phyloP scores from a whole-genome alignment of 805 yeast species.

The Starmerella roubikii region DNA sequence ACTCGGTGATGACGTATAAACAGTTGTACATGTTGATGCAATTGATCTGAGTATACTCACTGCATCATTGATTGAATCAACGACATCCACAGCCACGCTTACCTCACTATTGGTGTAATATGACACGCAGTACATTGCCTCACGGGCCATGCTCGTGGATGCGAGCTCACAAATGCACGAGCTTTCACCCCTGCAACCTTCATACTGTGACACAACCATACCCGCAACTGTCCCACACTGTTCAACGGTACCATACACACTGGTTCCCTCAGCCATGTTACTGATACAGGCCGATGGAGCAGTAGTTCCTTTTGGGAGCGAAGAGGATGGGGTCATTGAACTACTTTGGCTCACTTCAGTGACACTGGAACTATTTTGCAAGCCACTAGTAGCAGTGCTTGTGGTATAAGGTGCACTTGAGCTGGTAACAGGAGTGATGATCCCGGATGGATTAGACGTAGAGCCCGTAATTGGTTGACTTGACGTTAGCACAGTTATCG shows the following conservation, averaged over 20 bases:
- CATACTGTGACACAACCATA: slow-evolving; percentile 3
- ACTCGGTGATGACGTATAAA: not conserved
- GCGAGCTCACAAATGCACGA: slow-evolving; percentile 8
- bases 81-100: not conserved
- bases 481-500: slow-evolving; percentile 5
- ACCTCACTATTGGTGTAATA: slow-evolving; percentile 6
- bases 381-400: not conserved
- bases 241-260: slow-evolving; percentile 3
- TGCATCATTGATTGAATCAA: slow-evolving; percentile 5
- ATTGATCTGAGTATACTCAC: not conserved
- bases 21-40: not conserved
- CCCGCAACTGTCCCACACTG: slow-evolving; percentile 8
- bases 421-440: not conserved
- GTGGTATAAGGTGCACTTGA: not conserved
- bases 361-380: not conserved
- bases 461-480: not conserved
- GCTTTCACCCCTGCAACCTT: slow-evolving; percentile 1
- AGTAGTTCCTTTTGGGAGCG: no score
- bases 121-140: slow-evolving; percentile 4
- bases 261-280: slow-evolving; percentile 3
- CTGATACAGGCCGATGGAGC: not conserved
- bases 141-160: not conserved
- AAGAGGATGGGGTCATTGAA: no score
- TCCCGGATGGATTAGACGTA: no score
- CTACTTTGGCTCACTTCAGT: no score